phyloP scores from a whole-genome alignment of 176 grass and related monocot genomes.

The Oropetium thomaeum region DNA sequence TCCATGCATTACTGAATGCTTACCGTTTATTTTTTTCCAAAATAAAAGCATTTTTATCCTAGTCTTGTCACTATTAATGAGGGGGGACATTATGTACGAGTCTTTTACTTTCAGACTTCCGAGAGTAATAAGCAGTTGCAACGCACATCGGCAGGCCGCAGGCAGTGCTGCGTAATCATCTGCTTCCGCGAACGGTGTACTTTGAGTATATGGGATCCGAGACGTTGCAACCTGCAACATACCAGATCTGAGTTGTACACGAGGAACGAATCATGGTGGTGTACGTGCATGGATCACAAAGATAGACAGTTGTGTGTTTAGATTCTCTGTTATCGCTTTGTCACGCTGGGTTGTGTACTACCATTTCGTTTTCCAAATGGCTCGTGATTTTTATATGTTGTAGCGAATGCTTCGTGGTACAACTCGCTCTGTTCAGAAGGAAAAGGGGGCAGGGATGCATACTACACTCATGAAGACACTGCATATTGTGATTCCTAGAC shows the following conservation, averaged over 20 bases:
- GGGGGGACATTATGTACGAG: not conserved
- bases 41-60: no score
- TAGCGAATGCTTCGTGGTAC: not conserved
- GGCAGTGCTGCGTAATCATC: slow-evolving; percentile 23
- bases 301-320: not conserved
- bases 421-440: not conserved
- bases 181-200: not conserved
- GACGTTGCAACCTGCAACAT: slow-evolving; percentile 2
- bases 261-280: slow-evolving; percentile 29
- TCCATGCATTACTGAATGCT: not conserved
- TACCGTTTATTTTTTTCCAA: no score
- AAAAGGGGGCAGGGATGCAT: slow-evolving; percentile 4
- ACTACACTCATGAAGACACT: not conserved
- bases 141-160: slow-evolving; percentile 17
- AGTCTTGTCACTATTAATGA: no score
- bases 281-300: not conserved
- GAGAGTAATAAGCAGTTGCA: not conserved
- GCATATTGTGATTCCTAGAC: slow-evolving; percentile 3
- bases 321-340: slow-evolving; percentile 34
- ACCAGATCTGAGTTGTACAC: slow-evolving; percentile 34
- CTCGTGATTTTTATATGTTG: not conserved
- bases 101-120: not conserved
- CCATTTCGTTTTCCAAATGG: not conserved
- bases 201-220: slow-evolving; percentile 23
- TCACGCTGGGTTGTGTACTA: slow-evolving; percentile 7